Conservation (phyloP, 2,329 filamentous ascomycete species). For the Hymenoscyphus repandus region DNA sequence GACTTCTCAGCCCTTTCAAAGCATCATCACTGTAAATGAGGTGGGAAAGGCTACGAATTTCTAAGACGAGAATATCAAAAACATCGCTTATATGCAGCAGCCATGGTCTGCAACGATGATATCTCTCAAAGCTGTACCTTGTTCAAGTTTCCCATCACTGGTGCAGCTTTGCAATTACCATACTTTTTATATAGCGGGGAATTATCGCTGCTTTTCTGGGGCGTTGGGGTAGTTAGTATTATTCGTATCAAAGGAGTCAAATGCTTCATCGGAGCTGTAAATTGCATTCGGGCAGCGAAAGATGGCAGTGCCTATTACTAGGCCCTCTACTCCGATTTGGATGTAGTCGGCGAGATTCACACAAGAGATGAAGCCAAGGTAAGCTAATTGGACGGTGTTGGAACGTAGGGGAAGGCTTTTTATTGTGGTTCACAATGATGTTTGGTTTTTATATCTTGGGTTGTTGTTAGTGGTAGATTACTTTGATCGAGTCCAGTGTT, state of each 20-base stretch:
- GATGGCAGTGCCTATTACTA: constrained; percentile 32
- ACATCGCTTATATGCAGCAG: too few relatives aligned
- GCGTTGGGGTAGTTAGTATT: constrained; percentile 23
- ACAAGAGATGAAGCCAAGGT: constrained; percentile 26
- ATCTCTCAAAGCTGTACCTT: too few relatives aligned
- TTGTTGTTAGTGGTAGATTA: constrained; percentile 9
- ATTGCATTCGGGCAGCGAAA: constrained; percentile 35
- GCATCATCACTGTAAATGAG: too few relatives aligned
- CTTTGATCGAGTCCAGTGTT: constrained; percentile 12
- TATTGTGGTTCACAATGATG: constrained; percentile 32
- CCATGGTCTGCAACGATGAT: too few relatives aligned
- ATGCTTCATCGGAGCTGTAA: constrained; percentile 32
- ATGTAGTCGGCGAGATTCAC: constrained; percentile 20
- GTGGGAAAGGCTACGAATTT: too few relatives aligned
- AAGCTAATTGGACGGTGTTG: constrained; percentile 32
- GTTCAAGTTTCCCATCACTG: too few relatives aligned
- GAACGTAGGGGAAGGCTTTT: constrained; percentile 27
- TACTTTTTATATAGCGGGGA: too few relatives aligned
- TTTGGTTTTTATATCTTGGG: constrained; percentile 33
- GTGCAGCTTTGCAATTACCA: too few relatives aligned
- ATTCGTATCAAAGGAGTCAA: constrained; percentile 37
- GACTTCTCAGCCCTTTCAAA: too few relatives aligned
- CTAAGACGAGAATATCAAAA: too few relatives aligned
- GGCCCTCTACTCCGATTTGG: constrained; percentile 19
- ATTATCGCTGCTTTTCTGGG: too few relatives aligned